Conservation (phyloP, 202 grass and related monocot species). For the Elaeis oleifera region DNA sequence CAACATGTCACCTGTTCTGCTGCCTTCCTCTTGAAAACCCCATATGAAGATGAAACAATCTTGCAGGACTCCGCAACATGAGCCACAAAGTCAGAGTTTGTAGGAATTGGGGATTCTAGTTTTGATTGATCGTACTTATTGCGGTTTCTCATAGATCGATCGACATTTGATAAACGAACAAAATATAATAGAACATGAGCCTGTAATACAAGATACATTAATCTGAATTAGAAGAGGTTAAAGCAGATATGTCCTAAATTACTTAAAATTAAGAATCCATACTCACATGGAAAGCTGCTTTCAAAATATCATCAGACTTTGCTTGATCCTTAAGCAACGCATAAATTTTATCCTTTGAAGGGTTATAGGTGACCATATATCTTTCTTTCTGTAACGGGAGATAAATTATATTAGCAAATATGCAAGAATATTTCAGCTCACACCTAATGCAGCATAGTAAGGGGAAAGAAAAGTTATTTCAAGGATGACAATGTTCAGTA, state of each 20-base stretch:
- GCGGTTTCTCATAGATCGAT: constrained; percentile 22
- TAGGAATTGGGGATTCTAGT: constrained; percentile 27
- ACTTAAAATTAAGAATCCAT: constrained; percentile 10
- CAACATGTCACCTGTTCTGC: constrained; percentile 60
- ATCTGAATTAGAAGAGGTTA: constrained; percentile 11
- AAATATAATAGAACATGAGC: constrained; percentile 90
- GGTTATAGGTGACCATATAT: constrained; percentile 96
- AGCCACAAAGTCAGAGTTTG: constrained; percentile 59
- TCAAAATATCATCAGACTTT: constrained; percentile 91
- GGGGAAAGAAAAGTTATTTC: constrained; percentile 8
- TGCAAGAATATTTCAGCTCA: constrained; percentile 8
- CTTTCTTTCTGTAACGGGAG: constrained; percentile 60
- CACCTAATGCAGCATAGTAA: background rate
- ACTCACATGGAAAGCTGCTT: constrained; percentile 93
- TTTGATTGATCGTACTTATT: constrained; percentile 36
- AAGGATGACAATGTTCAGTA: background rate
- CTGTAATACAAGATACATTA: constrained; percentile 28
- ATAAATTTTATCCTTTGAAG: constrained; percentile 94
- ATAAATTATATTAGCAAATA: background rate
- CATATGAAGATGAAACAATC: constrained; percentile 78
- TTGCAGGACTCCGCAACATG: constrained; percentile 89
- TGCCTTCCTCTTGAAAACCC: constrained; percentile 86
- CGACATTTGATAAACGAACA: constrained; percentile 60
- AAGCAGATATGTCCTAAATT: constrained; percentile 3
- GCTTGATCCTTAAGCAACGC: constrained; percentile 98